phyloP scores from a whole-genome alignment of 768 basidiomycete genomes.

The Boletus bicolor region DNA sequence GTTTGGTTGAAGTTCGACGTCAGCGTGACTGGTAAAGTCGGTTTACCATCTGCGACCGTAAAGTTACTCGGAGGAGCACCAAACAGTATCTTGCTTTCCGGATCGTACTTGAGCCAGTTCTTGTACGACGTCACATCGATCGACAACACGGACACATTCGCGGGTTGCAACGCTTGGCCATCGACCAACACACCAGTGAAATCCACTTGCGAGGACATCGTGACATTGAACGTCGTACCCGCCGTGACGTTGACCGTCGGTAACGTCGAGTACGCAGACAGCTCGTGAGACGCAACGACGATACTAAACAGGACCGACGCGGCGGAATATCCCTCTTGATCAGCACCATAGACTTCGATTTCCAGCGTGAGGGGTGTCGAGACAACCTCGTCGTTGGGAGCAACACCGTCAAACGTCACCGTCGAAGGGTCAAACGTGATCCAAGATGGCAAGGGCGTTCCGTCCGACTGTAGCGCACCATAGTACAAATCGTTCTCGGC shows the following conservation, averaged over 20 bases:
- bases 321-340: conserved; percentile 69
- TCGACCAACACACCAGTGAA: conserved; percentile 65
- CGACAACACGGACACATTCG: conserved; percentile 52
- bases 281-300: conserved; percentile 64
- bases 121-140: conserved; percentile 58
- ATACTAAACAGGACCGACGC: conserved; percentile 58
- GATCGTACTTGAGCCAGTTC: conserved; percentile 62
- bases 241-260: conserved; percentile 72
- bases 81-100: conserved; percentile 50
- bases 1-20: conserved; percentile 66
- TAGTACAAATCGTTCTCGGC: conserved; percentile 55
- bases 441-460: conserved; percentile 74
- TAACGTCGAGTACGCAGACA: conserved; percentile 48
- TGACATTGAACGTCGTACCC: conserved; percentile 49
- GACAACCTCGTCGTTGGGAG: conserved; percentile 48
- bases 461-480: conserved; percentile 58
- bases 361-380: conserved; percentile 42
- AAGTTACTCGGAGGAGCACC: conserved; percentile 58
- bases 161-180: conserved; percentile 50
- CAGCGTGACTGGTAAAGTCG: conserved; percentile 57
- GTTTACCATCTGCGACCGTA: conserved; percentile 32
- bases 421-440: conserved; percentile 63
- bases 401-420: conserved; percentile 76
- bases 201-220: conserved; percentile 52
- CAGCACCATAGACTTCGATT: conserved; percentile 65